Conservation (phyloP, 2,329 filamentous ascomycete species). For the Calonectria henricotiae region DNA sequence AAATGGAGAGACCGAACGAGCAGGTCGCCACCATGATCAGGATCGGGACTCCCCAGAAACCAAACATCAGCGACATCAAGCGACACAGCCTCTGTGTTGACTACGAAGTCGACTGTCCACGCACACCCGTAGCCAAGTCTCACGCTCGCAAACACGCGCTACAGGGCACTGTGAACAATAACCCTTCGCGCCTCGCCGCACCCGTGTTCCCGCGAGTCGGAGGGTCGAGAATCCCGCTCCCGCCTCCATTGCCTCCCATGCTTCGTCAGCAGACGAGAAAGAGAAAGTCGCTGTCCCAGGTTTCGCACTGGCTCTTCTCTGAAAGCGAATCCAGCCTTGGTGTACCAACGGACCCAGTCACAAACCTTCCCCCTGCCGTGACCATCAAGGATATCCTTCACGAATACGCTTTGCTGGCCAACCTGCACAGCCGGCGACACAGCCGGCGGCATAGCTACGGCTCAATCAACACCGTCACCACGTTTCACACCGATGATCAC, state of each 20-base stretch:
- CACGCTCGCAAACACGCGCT: neutral
- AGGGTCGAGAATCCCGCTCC: slow-evolving; percentile 7
- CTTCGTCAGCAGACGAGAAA: neutral
- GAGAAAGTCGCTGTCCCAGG: slow-evolving; percentile 13
- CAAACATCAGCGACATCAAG: slow-evolving; percentile 14
- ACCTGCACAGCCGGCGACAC: slow-evolving; percentile 1
- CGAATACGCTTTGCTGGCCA: slow-evolving; percentile 8
- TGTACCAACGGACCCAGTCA: neutral
- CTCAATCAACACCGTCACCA: slow-evolving; percentile 13
- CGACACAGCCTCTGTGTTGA: slow-evolving; percentile 11
- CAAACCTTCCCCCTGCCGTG: neutral
- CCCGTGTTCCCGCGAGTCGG: neutral
- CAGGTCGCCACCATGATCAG: slow-evolving; percentile 4
- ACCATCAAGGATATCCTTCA: slow-evolving; percentile 10
- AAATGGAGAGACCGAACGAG: neutral
- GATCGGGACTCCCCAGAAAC: slow-evolving; percentile 3
- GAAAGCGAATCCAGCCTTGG: neutral
- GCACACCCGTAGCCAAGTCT: slow-evolving; percentile 7
- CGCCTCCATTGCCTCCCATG: neutral
- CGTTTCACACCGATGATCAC: slow-evolving; percentile 1
- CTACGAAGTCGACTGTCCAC: neutral
- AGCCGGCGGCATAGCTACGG: slow-evolving; percentile 8
- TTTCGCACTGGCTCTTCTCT: slow-evolving; percentile 5
- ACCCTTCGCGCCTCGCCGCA: neutral
- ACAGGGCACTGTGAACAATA: neutral